Evolutionary conservation across 169 alveolate species (phyloP), one percentile per base, ranked within the genome.

Genomic region (Neospora caninum): DNA sequence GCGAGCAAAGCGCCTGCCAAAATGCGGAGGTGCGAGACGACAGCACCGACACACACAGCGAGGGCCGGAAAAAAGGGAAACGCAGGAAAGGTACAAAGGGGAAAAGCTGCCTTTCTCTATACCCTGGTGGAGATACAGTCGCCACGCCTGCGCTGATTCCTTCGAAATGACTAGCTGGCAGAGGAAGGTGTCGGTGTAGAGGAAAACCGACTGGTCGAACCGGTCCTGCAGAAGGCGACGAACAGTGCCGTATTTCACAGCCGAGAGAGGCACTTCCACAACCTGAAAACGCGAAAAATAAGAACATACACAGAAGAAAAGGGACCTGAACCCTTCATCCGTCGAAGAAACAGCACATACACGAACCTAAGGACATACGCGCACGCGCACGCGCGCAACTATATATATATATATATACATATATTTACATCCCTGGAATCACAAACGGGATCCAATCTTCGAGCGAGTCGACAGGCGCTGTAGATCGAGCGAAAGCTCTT

Each of bases 111-210:
- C 13, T 4, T 13, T 4, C 22, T 49, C 58, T 43, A 0, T 67
- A 89, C 93, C 88, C n/a, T 73, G 83, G 10, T 89, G 39, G n/a
- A 89, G 70, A 42, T 58, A 53, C 25, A 89, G 88, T 34, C 53
- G 54, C 93, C 93, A 89, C n/a, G 86, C 64, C 42, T 64, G 42
- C 45, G 88, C 64, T 4, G 42, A 27, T 31, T 89, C 93, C 9
- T 64, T 70, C 58, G 84, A 42, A 39, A 89, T n/a, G 43, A 89
- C 54, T 2, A 89, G 22, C 34, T 89, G 80, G 43, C 70, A 89
- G 25, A 89, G 20, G 70, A 34, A 89, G 25, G 86, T 10, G 42
- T 89, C 93, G 25, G 93, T 42, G 86, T 64, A 89, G 34, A 89
- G 84, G 38, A 91, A 89, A 38, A 89, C 86, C 31, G 42, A 13